Conservation (phyloP, 2,329 filamentous ascomycete species). For the Aspergillus floridensis region DNA sequence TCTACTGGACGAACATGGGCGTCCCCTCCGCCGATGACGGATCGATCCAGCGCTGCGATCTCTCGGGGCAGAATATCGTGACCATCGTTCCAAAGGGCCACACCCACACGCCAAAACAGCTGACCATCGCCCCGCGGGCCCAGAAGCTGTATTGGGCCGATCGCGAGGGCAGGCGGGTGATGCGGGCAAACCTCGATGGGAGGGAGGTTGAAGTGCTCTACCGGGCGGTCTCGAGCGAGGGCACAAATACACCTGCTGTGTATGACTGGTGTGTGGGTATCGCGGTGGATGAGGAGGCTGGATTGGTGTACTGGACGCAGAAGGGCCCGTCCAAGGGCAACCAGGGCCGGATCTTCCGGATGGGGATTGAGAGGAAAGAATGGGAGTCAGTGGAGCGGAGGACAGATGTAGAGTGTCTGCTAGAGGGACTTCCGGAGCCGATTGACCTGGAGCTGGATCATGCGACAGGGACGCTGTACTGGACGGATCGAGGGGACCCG, state of each 20-base stretch:
- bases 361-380: constrained; percentile 42
- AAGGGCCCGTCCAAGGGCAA: constrained; percentile 55
- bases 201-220: no score
- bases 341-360: constrained; percentile 55
- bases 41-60: no score
- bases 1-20: constrained; percentile 16
- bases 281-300: constrained; percentile 42
- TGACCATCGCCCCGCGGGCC: background rate
- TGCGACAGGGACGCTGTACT: constrained; percentile 49
- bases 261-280: constrained; percentile 57
- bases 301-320: constrained; percentile 60
- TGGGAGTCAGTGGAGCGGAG: constrained; percentile 35
- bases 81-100: background rate
- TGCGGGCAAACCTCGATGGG: no score
- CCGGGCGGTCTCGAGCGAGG: no score
- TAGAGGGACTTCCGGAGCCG: constrained; percentile 51
- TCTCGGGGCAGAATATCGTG: background rate
- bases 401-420: constrained; percentile 45
- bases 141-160: background rate
- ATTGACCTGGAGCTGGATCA: constrained; percentile 58
- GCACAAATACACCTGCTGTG: no score
- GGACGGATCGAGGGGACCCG: constrained; percentile 60
- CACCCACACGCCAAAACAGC: background rate
- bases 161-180: background rate
- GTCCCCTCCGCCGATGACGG: background rate